Percentiles rank a stretch among this genome's conserved stretches.
phyloP scores from a whole-genome alignment of 2,329 filamentous ascomycete genomes.

The Paraconiothyrium brasiliense region DNA sequence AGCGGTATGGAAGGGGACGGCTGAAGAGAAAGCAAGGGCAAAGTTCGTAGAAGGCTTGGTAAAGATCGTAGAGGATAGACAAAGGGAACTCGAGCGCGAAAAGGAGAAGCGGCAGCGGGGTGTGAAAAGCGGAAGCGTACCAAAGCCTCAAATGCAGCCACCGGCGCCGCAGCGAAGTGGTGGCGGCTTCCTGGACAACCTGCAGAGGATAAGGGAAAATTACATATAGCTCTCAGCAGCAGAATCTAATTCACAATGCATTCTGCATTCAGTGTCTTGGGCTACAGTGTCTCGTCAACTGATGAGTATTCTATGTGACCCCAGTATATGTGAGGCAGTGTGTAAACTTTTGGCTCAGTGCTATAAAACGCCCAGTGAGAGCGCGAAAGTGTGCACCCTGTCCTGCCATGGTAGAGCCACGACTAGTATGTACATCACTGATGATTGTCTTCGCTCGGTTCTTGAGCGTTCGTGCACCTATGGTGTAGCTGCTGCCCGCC shows the following conservation, averaged over 20 bases:
- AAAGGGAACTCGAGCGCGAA: slow-evolving; percentile 56
- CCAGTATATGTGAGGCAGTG: too few species aligned
- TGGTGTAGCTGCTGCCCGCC: too few species aligned
- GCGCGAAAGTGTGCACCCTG: too few species aligned
- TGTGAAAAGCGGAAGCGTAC: slow-evolving; percentile 35
- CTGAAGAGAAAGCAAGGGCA: slow-evolving; percentile 85
- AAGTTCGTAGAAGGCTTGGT: slow-evolving; percentile 84
- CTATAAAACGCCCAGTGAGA: too few species aligned
- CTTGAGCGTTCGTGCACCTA: too few species aligned
- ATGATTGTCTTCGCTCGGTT: too few species aligned
- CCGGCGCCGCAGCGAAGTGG: slow-evolving; percentile 33
- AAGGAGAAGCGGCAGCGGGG: slow-evolving; percentile 34
- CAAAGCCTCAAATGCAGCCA: slow-evolving; percentile 25
- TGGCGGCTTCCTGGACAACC: slow-evolving; percentile 50
- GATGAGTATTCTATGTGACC: too few species aligned
- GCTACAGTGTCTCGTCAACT: neutral
- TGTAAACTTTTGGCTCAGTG: too few species aligned
- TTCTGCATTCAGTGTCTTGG: neutral
- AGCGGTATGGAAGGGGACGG: slow-evolving; percentile 92
- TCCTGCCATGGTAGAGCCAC: too few species aligned
- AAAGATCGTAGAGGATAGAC: slow-evolving; percentile 81
- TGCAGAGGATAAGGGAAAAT: slow-evolving; percentile 48
- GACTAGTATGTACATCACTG: too few species aligned
- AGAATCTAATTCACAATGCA: too few species aligned
- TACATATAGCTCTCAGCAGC: slow-evolving; percentile 13